Evolutionary conservation across 805 yeast species (phyloP), one percentile per base, ranked within the genome.

Genomic region (Saccharomycopsis selenospora): DNA sequence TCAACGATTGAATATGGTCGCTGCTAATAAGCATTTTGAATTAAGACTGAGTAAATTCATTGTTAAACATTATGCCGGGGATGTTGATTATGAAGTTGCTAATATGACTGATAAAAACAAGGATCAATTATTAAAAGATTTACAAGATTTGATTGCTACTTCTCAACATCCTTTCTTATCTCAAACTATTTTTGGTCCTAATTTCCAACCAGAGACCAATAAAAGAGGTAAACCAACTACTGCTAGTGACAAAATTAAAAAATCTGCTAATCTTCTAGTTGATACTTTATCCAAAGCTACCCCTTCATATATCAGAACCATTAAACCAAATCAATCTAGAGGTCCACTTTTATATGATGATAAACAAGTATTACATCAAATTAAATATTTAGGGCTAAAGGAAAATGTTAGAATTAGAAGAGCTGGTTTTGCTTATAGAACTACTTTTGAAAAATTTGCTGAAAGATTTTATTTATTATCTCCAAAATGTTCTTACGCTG

Each of bases 381-480:
- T 93, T 56, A 93, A 93, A 61, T 93, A 93, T 65, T 73, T 93
- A 56, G 99, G 99, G 63, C 72, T 93, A 65, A 93, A 93, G 61
- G 99, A 93, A 66, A 93, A 93, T 65, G 98, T 93, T 45, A 79
- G 98, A 55, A 93, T 93, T 57, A 80, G 99, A 73, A 84, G 99
- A 71, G 98, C 99, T 0, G 99, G 99, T 43, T 93, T 93, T 66
- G 99, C 99, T 1, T 93, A 90, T 61, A 82, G 99, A 67, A 95
- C 95, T 56, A 86, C 96, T 0, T 93, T 89, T 66, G 97, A 93
- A 51, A 90, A 90, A 65, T 93, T 93, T 61, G 96, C 88, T 14
- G 96, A 93, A 66, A 75, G 98, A 61, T 93, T 93, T 63, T 91
- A 88, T 63, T 68, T 93, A 46, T 70, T 93, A 42, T 88, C 97